Evolutionary conservation across 805 yeast species (phyloP).

Genomic region (Cyberlindnera xishuangbannaensis): DNA sequence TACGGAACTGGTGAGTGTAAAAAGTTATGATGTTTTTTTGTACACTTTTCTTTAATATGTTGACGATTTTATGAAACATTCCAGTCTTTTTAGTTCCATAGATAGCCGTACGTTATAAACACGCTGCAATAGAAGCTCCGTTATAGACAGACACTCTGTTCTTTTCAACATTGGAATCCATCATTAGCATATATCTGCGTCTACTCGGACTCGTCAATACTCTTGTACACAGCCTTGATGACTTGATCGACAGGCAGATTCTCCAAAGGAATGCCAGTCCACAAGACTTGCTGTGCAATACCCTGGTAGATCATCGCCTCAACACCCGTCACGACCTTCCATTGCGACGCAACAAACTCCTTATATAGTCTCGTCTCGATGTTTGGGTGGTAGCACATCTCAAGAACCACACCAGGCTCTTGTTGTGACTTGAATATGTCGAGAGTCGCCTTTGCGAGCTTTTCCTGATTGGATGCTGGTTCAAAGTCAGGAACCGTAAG

Average conservation of each 20-base stretch:
- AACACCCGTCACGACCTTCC: constrained; percentile 24
- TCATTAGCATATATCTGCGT: too few species aligned
- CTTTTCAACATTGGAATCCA: too few species aligned
- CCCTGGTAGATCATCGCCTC: constrained; percentile 26
- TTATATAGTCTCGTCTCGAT: constrained; percentile 17
- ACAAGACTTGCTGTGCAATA: constrained; percentile 22
- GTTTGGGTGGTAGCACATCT: constrained; percentile 24
- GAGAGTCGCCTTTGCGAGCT: constrained; percentile 18
- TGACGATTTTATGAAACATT: too few species aligned
- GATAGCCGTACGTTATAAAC: too few species aligned
- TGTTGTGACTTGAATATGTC: constrained; percentile 17
- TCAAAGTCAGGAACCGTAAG: constrained; percentile 23
- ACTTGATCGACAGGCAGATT: constrained; percentile 18
- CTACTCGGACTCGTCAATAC: too few species aligned
- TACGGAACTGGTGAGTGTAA: not conserved
- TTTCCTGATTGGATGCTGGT: constrained; percentile 15
- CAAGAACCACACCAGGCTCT: constrained; percentile 20
- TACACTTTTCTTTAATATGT: too few species aligned
- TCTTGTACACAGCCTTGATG: constrained; percentile 10
- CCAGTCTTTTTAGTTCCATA: too few species aligned
- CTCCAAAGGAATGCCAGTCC: constrained; percentile 20
- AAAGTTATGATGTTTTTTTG: constrained; percentile 1
- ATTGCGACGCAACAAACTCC: constrained; percentile 12
- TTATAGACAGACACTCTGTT: too few species aligned
- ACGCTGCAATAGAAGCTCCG: too few species aligned